phyloP scores from a whole-genome alignment of 345 rosid species.

The Arabidopsis suecica region DNA sequence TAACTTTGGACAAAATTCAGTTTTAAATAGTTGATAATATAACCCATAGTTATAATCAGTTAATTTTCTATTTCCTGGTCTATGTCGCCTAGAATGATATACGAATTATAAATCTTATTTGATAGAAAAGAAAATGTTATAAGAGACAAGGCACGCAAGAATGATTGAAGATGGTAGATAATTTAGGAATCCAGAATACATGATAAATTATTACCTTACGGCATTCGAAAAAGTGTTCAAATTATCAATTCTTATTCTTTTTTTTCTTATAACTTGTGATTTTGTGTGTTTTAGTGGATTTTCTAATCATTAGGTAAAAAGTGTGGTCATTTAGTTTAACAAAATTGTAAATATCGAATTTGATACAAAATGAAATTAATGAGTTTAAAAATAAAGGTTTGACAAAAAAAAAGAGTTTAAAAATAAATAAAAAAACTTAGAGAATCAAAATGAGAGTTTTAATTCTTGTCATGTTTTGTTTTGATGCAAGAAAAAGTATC shows the following conservation, averaged over 20 bases:
- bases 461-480: neutral
- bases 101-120: neutral
- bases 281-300: slow-evolving; percentile 8
- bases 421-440: no score
- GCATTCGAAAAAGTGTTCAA: neutral
- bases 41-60: neutral
- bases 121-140: neutral
- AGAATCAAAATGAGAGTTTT: neutral
- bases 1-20: neutral
- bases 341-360: neutral
- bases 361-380: neutral
- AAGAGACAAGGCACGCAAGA: neutral
- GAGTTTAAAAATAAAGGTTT: neutral
- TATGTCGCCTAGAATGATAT: no score
- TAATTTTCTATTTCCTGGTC: no score
- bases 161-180: neutral
- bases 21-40: neutral
- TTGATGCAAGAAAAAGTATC: slow-evolving; percentile 1
- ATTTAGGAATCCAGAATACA: neutral
- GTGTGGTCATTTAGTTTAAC: neutral
- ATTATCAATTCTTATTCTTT: neutral
- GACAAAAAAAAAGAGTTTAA: neutral
- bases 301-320: slow-evolving; percentile 1
- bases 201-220: neutral
- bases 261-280: neutral